These are phyloP conservation scores for Psidium friedrichsthalianum DNA, from an alignment of 345 rosid species.

Conservation along the genomic window DNA sequence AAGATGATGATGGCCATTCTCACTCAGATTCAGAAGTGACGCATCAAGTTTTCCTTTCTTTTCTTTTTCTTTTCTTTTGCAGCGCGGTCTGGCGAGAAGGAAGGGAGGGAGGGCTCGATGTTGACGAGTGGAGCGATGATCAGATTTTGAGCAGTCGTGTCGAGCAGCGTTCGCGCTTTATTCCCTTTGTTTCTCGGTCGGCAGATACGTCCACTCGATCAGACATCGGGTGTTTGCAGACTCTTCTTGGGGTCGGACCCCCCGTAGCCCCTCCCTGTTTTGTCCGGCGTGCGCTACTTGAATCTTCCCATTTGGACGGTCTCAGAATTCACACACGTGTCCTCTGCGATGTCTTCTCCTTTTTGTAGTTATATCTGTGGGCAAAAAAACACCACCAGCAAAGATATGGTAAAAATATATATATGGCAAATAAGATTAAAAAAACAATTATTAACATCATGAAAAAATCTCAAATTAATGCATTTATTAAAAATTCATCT, in stretches of 20 bases:
- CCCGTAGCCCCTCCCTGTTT: slow-evolving; percentile 21
- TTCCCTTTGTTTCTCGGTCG: slow-evolving; percentile 27
- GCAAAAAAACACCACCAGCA: not conserved
- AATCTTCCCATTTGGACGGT: not conserved
- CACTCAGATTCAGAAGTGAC: not conserved
- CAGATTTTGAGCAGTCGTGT: not conserved
- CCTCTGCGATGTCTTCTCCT: not conserved
- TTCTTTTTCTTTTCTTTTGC: too few species aligned
- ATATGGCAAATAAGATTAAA: too few species aligned
- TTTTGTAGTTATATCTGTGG: not conserved
- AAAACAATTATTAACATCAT: too few species aligned
- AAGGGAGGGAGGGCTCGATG: too few species aligned
- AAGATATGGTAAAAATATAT: too few species aligned
- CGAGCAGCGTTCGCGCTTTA: slow-evolving; percentile 9
- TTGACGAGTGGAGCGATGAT: not conserved
- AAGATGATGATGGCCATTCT: not conserved
- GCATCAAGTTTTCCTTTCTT: too few species aligned
- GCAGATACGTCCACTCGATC: slow-evolving; percentile 2
- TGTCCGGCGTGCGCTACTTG: slow-evolving; percentile 9
- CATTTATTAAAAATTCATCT: too few species aligned
- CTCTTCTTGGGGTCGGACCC: not conserved
- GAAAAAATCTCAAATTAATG: too few species aligned
- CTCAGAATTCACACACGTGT: not conserved
- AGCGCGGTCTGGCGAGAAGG: too few species aligned
- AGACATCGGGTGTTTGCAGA: not conserved